These are phyloP conservation scores for Sclerotinia borealis DNA, from an alignment of 2,329 filamentous ascomycete species.

Conservation along the genomic window DNA sequence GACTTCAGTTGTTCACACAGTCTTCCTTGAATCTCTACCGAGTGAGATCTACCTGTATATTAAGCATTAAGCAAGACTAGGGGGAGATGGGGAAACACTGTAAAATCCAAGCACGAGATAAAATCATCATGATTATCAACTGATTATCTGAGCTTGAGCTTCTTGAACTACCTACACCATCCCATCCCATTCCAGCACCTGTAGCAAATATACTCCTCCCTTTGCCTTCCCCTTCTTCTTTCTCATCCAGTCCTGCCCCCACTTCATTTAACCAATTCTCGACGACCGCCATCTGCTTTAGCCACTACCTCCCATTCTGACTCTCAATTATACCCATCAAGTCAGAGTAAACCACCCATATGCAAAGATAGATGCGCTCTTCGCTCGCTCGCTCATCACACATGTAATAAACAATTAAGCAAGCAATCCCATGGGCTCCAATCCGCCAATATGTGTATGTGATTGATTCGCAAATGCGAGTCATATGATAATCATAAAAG, in stretches of 20 bases:
- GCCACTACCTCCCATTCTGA: neutral
- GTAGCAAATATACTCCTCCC: neutral
- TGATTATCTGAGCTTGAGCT: neutral
- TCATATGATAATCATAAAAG: slow-evolving; percentile 4
- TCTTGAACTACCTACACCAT: neutral
- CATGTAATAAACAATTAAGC: slow-evolving; percentile 1
- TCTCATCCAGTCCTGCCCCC: neutral
- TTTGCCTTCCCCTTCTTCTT: neutral
- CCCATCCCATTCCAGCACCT: neutral
- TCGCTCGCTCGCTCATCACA: neutral
- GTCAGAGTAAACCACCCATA: slow-evolving; percentile 4
- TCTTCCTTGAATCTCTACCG: too few species aligned
- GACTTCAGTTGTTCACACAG: too few species aligned
- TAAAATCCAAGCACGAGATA: neutral
- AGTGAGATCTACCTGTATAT: too few species aligned
- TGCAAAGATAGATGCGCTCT: neutral
- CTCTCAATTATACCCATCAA: neutral
- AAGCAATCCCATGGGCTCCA: neutral
- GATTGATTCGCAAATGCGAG: neutral
- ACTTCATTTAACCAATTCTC: too few species aligned
- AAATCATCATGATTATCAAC: neutral
- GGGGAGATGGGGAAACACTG: too few species aligned
- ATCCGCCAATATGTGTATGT: slow-evolving; percentile 1
- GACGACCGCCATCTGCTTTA: neutral
- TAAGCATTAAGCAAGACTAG: too few species aligned